A percentile compares a stretch with the other conserved stretches of the same genome.
phyloP scores from a whole-genome alignment of 805 yeast genomes.

The Schwanniomyces sp. region DNA sequence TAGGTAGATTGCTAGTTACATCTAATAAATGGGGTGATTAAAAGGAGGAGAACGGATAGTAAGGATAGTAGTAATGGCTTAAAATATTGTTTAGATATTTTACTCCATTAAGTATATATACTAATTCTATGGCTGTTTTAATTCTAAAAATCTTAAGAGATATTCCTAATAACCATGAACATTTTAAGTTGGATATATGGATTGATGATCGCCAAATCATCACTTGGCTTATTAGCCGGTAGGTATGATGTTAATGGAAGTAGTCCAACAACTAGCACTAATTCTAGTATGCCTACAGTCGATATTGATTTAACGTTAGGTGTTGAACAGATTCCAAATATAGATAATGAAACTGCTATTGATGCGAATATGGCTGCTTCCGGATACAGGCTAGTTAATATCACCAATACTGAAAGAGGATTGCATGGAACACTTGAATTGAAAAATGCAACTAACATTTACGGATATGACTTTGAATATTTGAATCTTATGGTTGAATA shows the following conservation, averaged over 20 bases:
- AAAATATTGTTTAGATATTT: not conserved
- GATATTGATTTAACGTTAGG: constrained; percentile 6
- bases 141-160: too few relatives aligned
- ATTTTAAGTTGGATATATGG: not conserved
- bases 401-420: constrained; percentile 8
- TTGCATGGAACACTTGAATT: constrained; percentile 14
- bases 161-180: not conserved
- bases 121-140: not conserved
- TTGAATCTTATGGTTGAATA: constrained; percentile 19
- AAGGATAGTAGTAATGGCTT: not conserved
- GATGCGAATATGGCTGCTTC: constrained; percentile 19
- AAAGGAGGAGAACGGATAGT: too few relatives aligned
- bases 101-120: not conserved
- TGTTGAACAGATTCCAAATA: constrained; percentile 18
- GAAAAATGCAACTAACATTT: constrained; percentile 17
- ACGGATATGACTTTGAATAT: constrained; percentile 21
- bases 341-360: constrained; percentile 15
- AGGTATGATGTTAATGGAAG: not conserved
- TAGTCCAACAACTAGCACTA: not conserved
- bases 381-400: constrained; percentile 17
- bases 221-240: not conserved
- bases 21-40: too few relatives aligned
- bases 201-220: not conserved
- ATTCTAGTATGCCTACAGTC: constrained; percentile 1
- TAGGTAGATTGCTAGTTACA: not conserved